phyloP scores from a whole-genome alignment of 2,329 filamentous ascomycete species.

The Dactylellina haptotyla region DNA sequence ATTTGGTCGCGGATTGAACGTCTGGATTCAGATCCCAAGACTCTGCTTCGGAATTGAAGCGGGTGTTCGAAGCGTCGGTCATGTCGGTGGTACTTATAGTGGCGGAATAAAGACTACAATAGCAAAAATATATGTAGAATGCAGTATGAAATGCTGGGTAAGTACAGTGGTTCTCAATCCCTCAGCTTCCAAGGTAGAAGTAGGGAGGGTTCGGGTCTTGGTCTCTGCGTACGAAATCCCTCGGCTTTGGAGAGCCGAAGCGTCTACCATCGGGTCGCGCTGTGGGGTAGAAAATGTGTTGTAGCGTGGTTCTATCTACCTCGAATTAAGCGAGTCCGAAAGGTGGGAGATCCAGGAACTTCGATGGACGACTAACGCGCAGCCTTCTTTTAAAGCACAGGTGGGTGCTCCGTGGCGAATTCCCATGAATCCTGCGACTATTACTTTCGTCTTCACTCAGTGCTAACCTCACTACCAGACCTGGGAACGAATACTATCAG shows the following conservation, averaged over 20 bases:
- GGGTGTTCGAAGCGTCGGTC: slow-evolving; percentile 60
- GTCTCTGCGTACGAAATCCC: background rate
- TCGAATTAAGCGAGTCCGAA: slow-evolving; percentile 8
- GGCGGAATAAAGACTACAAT: too few species aligned
- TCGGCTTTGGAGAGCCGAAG: background rate
- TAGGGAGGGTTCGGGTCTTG: too few species aligned
- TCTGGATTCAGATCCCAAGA: slow-evolving; percentile 68
- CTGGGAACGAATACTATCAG: too few species aligned
- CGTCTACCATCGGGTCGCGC: slow-evolving; percentile 7
- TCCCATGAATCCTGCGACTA: too few species aligned
- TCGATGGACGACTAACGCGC: background rate
- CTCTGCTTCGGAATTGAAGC: slow-evolving; percentile 68
- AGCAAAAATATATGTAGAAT: too few species aligned
- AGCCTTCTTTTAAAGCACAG: background rate
- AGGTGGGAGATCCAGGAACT: slow-evolving; percentile 10
- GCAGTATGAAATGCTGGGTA: background rate
- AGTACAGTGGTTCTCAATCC: too few species aligned
- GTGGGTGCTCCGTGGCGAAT: too few species aligned
- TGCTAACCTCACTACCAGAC: too few species aligned
- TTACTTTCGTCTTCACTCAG: too few species aligned
- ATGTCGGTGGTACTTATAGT: too few species aligned
- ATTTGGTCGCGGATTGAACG: slow-evolving; percentile 64
- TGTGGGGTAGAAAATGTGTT: slow-evolving; percentile 30
- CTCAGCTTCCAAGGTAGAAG: too few species aligned
- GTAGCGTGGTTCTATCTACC: slow-evolving; percentile 27